Evolutionary conservation across 129 eudicot genomes (phyloP).

Genomic region (Helichrysum umbraculigerum): DNA sequence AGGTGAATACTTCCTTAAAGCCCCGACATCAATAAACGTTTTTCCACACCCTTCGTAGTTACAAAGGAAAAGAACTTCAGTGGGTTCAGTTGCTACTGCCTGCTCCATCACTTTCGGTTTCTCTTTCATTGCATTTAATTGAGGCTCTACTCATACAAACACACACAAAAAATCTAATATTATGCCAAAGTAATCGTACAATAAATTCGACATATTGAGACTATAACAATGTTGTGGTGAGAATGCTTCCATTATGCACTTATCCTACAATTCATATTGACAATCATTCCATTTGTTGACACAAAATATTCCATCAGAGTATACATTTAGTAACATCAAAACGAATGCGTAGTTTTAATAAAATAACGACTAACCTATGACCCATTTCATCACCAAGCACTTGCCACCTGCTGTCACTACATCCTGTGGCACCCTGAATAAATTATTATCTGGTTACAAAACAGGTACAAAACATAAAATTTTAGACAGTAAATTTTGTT

Average conservation of each 20-base stretch:
- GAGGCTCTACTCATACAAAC: conserved; percentile 55
- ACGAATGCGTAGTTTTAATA: not conserved
- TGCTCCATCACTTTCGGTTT: conserved; percentile 54
- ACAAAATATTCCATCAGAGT: not conserved
- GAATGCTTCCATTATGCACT: too few relatives aligned
- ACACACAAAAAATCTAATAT: not conserved
- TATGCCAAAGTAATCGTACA: not conserved
- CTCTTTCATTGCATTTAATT: conserved; percentile 66
- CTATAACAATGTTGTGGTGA: too few relatives aligned
- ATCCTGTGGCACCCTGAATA: conserved; percentile 86
- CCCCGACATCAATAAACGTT: conserved; percentile 93
- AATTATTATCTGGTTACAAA: conserved; percentile 43
- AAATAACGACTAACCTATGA: conserved; percentile 57
- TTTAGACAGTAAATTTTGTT: too few relatives aligned
- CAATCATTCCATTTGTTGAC: conserved; percentile 29
- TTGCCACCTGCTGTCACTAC: conserved; percentile 90
- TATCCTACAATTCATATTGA: too few relatives aligned
- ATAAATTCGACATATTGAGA: conserved; percentile 30
- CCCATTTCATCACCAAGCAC: conserved; percentile 82
- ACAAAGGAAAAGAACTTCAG: conserved; percentile 95
- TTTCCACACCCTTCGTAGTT: conserved; percentile 97
- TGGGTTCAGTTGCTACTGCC: conserved; percentile 69
- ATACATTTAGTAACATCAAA: not conserved
- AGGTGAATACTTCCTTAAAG: conserved; percentile 90
- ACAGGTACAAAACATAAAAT: not conserved